These are phyloP conservation scores for Yamadazyma scolyti DNA, from an alignment of 805 yeast genomes.

Conservation along the genomic window DNA sequence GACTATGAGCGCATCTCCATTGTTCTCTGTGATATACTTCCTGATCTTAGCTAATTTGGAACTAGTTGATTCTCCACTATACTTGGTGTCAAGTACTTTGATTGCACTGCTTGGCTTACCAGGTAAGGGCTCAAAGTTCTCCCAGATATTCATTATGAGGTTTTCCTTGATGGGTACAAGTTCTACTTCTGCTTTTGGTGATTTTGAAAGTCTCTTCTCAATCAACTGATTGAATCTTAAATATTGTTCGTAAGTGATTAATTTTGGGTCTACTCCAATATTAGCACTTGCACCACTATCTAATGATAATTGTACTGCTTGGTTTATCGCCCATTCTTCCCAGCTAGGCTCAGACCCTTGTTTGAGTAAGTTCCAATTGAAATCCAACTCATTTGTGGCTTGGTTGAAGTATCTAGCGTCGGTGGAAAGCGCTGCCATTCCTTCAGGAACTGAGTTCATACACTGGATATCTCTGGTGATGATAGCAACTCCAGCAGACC, in stretches of 20 bases:
- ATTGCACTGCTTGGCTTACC: slow-evolving; percentile 46
- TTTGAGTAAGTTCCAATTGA: slow-evolving; percentile 54
- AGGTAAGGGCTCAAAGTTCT: slow-evolving; percentile 61
- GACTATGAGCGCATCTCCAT: slow-evolving; percentile 36
- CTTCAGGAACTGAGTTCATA: slow-evolving; percentile 52
- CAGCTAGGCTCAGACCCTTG: slow-evolving; percentile 54
- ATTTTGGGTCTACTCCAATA: slow-evolving; percentile 49
- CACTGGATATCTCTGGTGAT: slow-evolving; percentile 51
- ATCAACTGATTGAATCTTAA: slow-evolving; percentile 29
- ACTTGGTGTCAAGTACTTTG: slow-evolving; percentile 46
- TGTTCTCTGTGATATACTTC: slow-evolving; percentile 18
- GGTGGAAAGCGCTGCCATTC: slow-evolving; percentile 52
- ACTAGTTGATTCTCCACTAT: slow-evolving; percentile 60
- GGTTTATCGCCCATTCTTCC: slow-evolving; percentile 55
- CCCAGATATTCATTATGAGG: slow-evolving; percentile 76
- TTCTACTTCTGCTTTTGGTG: slow-evolving; percentile 32
- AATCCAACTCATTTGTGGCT: slow-evolving; percentile 55
- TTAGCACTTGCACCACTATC: slow-evolving; percentile 39
- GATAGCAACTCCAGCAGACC: slow-evolving; percentile 60
- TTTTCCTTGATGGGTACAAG: slow-evolving; percentile 51
- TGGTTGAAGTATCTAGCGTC: slow-evolving; percentile 62
- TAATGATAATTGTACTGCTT: slow-evolving; percentile 46
- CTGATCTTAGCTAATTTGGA: slow-evolving; percentile 53
- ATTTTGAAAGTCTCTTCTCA: slow-evolving; percentile 17
- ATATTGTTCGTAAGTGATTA: slow-evolving; percentile 36